Evolutionary conservation across 2,329 filamentous ascomycete species (phyloP).

Genomic region (Basipetospora chlamydospora): DNA sequence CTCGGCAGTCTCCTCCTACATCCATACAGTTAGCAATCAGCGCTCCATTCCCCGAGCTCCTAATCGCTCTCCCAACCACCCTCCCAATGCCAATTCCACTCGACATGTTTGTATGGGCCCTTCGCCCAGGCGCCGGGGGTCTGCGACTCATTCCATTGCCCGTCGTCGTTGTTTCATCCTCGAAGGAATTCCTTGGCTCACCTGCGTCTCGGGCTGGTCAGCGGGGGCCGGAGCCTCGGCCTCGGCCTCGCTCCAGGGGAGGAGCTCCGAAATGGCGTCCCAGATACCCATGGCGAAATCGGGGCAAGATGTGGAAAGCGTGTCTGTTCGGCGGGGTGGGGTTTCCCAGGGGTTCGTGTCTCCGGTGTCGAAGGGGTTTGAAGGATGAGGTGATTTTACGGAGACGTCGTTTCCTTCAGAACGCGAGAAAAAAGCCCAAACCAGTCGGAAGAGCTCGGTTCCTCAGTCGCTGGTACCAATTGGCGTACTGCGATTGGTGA

Average conservation of each 20-base stretch:
- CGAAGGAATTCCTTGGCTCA: background rate
- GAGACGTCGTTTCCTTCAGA: too few species aligned
- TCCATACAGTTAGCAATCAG: background rate
- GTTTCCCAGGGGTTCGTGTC: background rate
- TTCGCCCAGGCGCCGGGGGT: too few species aligned
- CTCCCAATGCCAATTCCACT: background rate
- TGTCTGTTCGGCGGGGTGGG: background rate
- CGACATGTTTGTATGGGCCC: too few species aligned
- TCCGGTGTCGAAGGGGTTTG: background rate
- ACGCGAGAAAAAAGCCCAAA: constrained; percentile 3
- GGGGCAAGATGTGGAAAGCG: too few species aligned
- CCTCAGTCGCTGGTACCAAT: constrained; percentile 5
- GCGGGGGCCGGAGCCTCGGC: constrained; percentile 56
- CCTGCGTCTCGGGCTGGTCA: constrained; percentile 38
- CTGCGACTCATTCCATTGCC: too few species aligned
- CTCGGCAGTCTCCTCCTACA: constrained; percentile 13
- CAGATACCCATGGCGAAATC: constrained; percentile 49
- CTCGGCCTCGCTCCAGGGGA: constrained; percentile 50
- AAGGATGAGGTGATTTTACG: constrained; percentile 5
- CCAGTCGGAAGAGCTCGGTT: constrained; percentile 6
- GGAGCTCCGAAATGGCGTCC: constrained; percentile 48
- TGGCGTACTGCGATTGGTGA: constrained; percentile 6
- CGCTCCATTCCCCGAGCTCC: background rate
- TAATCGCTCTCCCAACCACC: too few species aligned
- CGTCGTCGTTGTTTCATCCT: too few species aligned